A percentile compares a stretch with the other conserved stretches of the same genome.
Evolutionary conservation across 2,329 filamentous ascomycete species (phyloP).

Genomic region (Fusarium subtropicale): DNA sequence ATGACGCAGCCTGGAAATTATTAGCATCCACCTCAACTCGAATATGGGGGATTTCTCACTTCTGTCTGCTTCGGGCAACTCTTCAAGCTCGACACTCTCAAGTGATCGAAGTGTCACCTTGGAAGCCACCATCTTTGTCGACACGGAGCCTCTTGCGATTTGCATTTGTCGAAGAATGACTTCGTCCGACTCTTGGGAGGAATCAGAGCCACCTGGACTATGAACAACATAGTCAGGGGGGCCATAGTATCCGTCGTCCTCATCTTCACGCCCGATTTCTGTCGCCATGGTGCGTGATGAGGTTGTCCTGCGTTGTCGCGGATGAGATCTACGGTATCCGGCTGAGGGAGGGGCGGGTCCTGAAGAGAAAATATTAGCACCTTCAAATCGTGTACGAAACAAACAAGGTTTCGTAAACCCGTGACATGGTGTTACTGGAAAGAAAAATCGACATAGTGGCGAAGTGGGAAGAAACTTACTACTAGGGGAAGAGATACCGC

Average conservation of each 20-base stretch:
- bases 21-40: conserved; percentile 18
- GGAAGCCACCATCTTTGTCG: conserved; percentile 61
- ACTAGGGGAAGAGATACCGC: conserved; percentile 38
- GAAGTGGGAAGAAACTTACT: conserved; percentile 33
- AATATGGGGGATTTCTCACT: conserved; percentile 53
- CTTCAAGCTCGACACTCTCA: conserved; percentile 58
- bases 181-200: conserved; percentile 47
- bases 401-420: conserved; percentile 14
- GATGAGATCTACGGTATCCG: conserved; percentile 44
- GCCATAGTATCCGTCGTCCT: conserved; percentile 24
- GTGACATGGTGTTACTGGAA: conserved; percentile 5
- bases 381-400: not conserved
- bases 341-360: conserved; percentile 42
- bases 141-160: conserved; percentile 58
- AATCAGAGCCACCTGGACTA: conserved; percentile 16
- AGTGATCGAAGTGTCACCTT: conserved; percentile 60
- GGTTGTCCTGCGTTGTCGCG: conserved; percentile 45
- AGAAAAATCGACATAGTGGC: not conserved
- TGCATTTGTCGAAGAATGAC: conserved; percentile 57
- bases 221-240: conserved; percentile 30
- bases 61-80: conserved; percentile 59
- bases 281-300: conserved; percentile 41
- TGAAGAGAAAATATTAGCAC: conserved; percentile 27
- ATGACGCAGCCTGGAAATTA: conserved; percentile 66
- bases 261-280: conserved; percentile 41